Evolutionary conservation across 1,284 basidiomycete genomes (phyloP), one percentile per base, ranked within the genome.

Genomic region (Polyporus tsugae): DNA sequence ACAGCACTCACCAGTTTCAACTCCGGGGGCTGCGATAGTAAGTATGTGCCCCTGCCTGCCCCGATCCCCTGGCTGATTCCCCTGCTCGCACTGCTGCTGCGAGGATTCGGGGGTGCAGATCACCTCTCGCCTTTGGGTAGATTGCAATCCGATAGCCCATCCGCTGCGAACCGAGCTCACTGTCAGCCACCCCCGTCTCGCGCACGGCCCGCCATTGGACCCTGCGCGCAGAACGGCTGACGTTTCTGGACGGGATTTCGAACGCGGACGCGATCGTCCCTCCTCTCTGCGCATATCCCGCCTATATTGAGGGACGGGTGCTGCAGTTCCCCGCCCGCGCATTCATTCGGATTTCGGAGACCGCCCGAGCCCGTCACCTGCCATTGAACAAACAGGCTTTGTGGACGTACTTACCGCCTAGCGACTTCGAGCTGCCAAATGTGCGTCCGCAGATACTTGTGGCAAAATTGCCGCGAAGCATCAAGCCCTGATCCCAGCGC

Each of bases 131-230:
- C 69, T 64, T 61, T 63, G 69, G 65, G 69, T 64, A 72, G 69
- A 72, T 72, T 68, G 71, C 67, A 52, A 72, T 72, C 71, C 69
- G 71, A 72, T 72, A 70, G 71, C 69, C 52, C 46, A 69, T 69
- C n/a, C 42, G n/a, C 68, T 65, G 42, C 62, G 68, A 69, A 69
- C 66, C 66, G 65, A 49, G 44, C 63, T 41, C 65, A 33, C 46
- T 64, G 55, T 60, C 61, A 38, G n/a, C 39, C 53, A 63, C 63
- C 62, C 35, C 60, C 44, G 58, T 29, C 58, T 44, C 69, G 61
- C 62, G 58, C 60, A 62, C 61, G 70, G 62, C 49, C 63, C 61
- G 59, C 60, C 66, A 58, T 65, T 63, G 57, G 44, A 35, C 61
- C 25, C 38, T 42, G 39, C 46, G 33, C 22, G 29, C 29, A 6